Conservation (phyloP, 148 eudicot genomes). For the Agrostemma githago region DNA sequence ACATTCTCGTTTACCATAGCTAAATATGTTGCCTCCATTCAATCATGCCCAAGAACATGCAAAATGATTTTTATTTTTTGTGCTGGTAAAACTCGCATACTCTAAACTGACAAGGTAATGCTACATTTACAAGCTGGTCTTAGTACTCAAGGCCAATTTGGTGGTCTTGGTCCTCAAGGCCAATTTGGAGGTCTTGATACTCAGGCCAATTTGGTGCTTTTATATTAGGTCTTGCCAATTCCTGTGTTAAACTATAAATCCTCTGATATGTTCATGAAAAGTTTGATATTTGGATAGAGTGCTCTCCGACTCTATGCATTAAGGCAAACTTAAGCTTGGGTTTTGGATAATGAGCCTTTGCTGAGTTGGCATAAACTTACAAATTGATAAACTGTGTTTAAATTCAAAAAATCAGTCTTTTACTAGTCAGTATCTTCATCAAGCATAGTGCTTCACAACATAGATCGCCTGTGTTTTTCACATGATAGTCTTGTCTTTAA, state of each 20-base stretch:
- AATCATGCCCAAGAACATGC: conserved; percentile 3
- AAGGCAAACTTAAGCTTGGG: neutral
- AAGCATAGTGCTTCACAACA: neutral
- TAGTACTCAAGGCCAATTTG: neutral
- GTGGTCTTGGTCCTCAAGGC: too few species aligned
- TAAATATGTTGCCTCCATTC: neutral
- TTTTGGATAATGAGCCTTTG: neutral
- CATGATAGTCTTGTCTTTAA: neutral
- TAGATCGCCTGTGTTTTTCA: neutral
- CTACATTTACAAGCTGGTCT: neutral
- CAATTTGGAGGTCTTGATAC: neutral
- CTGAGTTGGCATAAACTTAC: neutral
- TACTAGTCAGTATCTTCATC: neutral
- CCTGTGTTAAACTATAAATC: neutral
- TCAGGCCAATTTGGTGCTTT: neutral
- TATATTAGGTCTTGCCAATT: neutral
- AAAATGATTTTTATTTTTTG: neutral
- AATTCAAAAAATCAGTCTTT: neutral
- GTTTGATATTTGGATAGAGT: neutral
- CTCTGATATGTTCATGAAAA: neutral
- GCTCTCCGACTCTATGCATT: neutral
- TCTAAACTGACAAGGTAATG: neutral
- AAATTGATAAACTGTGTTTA: neutral
- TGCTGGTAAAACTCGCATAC: neutral
- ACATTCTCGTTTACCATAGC: neutral